phyloP scores from a whole-genome alignment of 228 moss, liverwort and hornwort genomes.

The Sphagnum magellanicum region DNA sequence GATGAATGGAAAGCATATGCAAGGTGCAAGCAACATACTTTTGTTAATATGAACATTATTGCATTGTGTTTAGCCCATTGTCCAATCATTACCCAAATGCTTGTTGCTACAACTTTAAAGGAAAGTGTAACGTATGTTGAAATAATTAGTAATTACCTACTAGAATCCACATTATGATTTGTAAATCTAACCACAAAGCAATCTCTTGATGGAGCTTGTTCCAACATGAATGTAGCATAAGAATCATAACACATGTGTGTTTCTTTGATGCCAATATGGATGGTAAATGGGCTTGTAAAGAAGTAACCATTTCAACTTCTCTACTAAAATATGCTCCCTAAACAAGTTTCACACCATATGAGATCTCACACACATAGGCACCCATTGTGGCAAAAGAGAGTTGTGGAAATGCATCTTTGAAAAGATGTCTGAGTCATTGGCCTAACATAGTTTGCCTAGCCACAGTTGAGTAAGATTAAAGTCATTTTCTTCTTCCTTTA shows the following conservation, averaged over 20 bases:
- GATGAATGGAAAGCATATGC: no score
- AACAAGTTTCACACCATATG: slow-evolving; percentile 79
- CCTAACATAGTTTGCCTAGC: slow-evolving; percentile 49
- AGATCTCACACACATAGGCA: slow-evolving; percentile 52
- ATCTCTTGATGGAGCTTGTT: slow-evolving; percentile 51
- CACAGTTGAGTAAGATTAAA: slow-evolving; percentile 54
- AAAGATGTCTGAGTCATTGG: slow-evolving; percentile 49
- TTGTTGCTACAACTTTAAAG: no score
- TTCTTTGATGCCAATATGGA: slow-evolving; percentile 56
- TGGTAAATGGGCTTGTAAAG: slow-evolving; percentile 48
- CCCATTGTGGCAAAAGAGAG: slow-evolving; percentile 53
- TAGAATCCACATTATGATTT: slow-evolving; percentile 73
- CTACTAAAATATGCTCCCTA: slow-evolving; percentile 84
- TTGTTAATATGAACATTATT: no score
- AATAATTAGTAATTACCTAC: slow-evolving; percentile 8
- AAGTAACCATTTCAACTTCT: slow-evolving; percentile 57
- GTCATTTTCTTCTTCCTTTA: slow-evolving; percentile 58
- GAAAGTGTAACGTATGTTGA: no score
- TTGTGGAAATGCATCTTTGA: slow-evolving; percentile 74
- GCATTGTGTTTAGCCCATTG: no score
- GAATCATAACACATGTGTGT: slow-evolving; percentile 72
- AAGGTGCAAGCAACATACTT: no score
- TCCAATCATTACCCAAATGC: no score
- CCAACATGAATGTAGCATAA: slow-evolving; percentile 69
- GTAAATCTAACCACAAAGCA: slow-evolving; percentile 63